These are phyloP conservation scores for Nissolia schottii DNA, from an alignment of 306 rosid species.

Conservation along the genomic window DNA sequence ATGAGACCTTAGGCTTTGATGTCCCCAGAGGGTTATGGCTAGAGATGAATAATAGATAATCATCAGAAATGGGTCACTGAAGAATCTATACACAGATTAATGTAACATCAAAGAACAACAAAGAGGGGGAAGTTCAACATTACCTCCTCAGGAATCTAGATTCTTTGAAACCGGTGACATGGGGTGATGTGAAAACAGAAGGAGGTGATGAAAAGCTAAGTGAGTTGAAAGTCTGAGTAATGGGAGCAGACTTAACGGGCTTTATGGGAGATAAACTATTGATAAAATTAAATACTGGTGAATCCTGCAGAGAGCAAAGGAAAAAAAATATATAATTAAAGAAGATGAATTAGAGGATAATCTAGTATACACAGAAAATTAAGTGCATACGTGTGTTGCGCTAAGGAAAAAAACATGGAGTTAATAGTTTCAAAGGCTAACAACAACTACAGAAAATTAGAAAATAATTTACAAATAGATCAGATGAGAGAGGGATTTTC, in stretches of 20 bases:
- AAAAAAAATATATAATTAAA: neutral
- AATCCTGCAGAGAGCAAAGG: constrained; percentile 60
- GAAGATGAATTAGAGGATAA: neutral
- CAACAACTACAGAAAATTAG: neutral
- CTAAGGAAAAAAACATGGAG: neutral
- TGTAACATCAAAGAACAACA: neutral
- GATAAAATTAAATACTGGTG: constrained; percentile 78
- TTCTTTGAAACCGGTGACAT: constrained; percentile 65
- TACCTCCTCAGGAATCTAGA: constrained; percentile 71
- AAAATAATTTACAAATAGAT: neutral
- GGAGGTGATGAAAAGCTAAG: constrained; percentile 70
- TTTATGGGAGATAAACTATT: constrained; percentile 81
- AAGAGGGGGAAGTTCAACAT: neutral
- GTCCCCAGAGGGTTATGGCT: constrained; percentile 45
- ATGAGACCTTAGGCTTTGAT: constrained; percentile 42
- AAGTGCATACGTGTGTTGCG: neutral
- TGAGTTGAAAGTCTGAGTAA: constrained; percentile 65
- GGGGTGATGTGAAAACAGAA: constrained; percentile 87
- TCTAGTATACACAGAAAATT: neutral
- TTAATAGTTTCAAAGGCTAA: neutral
- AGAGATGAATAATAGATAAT: constrained; percentile 3
- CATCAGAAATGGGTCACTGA: neutral
- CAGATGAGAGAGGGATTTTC: neutral
- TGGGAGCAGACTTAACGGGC: constrained; percentile 64
- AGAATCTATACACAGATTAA: neutral